A percentile compares a stretch with the other conserved stretches of the same genome.
Evolutionary conservation across 805 yeast species (phyloP).

Genomic region (Saturnispora besseyi): DNA sequence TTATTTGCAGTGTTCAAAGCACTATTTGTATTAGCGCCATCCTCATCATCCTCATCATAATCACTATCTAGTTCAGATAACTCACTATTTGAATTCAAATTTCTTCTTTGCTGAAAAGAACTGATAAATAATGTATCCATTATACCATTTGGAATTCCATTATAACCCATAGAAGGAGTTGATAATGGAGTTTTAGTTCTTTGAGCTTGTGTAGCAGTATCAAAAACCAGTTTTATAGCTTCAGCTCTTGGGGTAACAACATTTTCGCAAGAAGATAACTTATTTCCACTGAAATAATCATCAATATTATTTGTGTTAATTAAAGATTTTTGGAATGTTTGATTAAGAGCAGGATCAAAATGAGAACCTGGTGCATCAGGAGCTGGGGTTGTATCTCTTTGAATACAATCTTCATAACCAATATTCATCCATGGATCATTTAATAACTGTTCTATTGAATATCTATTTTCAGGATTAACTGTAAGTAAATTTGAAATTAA

Average conservation of each 20-base stretch:
- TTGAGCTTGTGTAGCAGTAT: constrained; percentile 28
- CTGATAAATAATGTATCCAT: constrained; percentile 13
- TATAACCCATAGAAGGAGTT: neutral
- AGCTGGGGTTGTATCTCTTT: constrained; percentile 16
- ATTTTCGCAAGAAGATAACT: constrained; percentile 7
- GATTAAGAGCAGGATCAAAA: constrained; percentile 22
- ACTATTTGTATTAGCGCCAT: constrained; percentile 4
- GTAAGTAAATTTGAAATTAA: constrained; percentile 58
- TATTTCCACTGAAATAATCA: constrained; percentile 16
- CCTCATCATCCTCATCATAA: constrained; percentile 16
- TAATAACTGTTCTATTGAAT: constrained; percentile 57
- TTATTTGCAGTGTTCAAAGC: neutral
- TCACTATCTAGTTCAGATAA: constrained; percentile 17
- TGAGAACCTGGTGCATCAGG: constrained; percentile 25
- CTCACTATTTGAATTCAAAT: constrained; percentile 7
- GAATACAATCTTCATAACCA: constrained; percentile 21
- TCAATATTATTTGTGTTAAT: constrained; percentile 18
- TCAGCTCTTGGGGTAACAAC: constrained; percentile 30
- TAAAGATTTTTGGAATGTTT: constrained; percentile 22
- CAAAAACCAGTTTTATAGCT: constrained; percentile 31
- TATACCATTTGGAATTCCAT: constrained; percentile 2
- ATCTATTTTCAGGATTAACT: constrained; percentile 60
- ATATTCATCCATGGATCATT: constrained; percentile 59
- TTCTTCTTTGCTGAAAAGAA: constrained; percentile 5
- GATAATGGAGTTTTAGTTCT: constrained; percentile 10